phyloP scores from a whole-genome alignment of 352 stramenopile genomes.

The Phytophthora constricta region DNA sequence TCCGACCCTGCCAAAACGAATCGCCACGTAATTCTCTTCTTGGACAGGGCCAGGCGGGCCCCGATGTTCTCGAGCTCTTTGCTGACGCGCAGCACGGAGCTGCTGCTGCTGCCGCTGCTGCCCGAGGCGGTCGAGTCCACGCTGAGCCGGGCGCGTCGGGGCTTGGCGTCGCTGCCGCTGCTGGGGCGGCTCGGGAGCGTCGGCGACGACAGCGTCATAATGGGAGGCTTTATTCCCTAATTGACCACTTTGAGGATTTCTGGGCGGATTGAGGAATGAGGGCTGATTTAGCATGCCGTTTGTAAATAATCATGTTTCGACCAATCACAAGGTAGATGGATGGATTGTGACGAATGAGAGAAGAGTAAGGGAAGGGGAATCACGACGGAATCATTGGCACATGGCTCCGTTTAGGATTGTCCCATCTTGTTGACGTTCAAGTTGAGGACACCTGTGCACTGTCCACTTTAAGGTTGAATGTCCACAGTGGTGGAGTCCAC shows the following conservation, averaged over 20 bases:
- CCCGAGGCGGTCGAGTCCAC: conserved; percentile 38
- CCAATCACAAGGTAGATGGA: too few species aligned
- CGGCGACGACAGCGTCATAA: conserved; percentile 57
- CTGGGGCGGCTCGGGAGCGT: conserved; percentile 34
- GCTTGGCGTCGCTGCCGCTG: conserved; percentile 31
- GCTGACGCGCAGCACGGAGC: conserved; percentile 64
- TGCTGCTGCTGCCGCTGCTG: conserved; percentile 27
- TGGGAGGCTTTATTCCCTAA: too few species aligned
- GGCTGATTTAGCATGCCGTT: too few species aligned
- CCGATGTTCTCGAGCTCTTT: conserved; percentile 87
- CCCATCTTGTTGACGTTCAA: conserved; percentile 15
- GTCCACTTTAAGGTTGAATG: not conserved
- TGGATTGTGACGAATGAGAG: too few species aligned
- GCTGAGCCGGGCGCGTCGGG: conserved; percentile 39
- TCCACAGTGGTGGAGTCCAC: conserved; percentile 17
- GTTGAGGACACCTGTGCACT: too few species aligned
- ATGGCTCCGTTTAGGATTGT: conserved; percentile 14
- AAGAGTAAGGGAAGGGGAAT: too few species aligned
- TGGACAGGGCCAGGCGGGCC: conserved; percentile 77
- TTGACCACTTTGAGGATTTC: not conserved
- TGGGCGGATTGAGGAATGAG: conserved; percentile 10
- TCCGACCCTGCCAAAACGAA: conserved; percentile 80
- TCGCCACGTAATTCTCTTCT: conserved; percentile 87
- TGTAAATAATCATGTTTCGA: too few species aligned
- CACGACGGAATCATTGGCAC: not conserved